Evolutionary conservation across 768 basidiomycete genomes (phyloP).

Genomic region (Russula dissimulans): DNA sequence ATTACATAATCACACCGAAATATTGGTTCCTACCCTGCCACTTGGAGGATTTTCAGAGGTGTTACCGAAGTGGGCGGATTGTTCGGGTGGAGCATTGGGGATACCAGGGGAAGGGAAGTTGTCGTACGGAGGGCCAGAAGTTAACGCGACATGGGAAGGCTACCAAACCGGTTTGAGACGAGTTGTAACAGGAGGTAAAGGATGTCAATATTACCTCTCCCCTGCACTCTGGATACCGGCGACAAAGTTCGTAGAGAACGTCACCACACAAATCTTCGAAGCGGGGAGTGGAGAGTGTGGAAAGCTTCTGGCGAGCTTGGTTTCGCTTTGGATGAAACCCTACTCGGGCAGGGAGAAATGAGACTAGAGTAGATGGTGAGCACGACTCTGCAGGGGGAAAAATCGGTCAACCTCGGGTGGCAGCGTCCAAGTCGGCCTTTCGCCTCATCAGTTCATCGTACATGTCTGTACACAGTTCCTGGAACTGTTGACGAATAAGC

Average conservation of each 20-base stretch:
- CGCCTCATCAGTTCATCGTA: conserved; percentile 88
- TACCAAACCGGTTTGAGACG: conserved; percentile 19
- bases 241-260: conserved; percentile 87
- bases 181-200: no score
- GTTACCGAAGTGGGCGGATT: not conserved
- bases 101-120: conserved; percentile 64
- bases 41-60: not conserved
- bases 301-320: conserved; percentile 93
- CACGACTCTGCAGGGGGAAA: not conserved
- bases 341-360: conserved; percentile 81
- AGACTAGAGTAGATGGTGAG: conserved; percentile 36
- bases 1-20: conserved; percentile 26
- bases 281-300: conserved; percentile 78
- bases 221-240: conserved; percentile 93
- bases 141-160: conserved; percentile 28
- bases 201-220: conserved; percentile 49
- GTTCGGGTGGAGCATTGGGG: conserved; percentile 32
- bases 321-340: conserved; percentile 98
- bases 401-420: conserved; percentile 51
- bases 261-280: conserved; percentile 95
- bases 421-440: conserved; percentile 40
- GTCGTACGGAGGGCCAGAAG: conserved; percentile 49
- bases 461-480: conserved; percentile 95
- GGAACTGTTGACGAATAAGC: conserved; percentile 90
- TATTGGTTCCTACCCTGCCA: conserved; percentile 24